Conservation (phyloP, 2,329 filamentous ascomycete species). For the Malbranchea cinnamomea region DNA sequence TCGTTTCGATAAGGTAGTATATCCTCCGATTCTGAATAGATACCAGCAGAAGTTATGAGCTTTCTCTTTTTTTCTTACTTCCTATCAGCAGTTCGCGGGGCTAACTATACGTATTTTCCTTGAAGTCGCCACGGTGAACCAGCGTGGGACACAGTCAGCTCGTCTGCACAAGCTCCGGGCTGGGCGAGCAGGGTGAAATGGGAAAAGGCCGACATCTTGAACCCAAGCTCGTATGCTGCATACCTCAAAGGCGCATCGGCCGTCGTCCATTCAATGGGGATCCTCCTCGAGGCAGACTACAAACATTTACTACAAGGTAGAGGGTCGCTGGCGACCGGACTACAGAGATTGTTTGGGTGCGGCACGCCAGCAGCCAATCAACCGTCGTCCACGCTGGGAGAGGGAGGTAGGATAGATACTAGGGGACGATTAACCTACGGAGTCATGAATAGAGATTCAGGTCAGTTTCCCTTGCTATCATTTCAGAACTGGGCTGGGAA, state of each 20-base stretch:
- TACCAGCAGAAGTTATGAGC: slow-evolving; percentile 2
- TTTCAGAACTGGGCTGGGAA: slow-evolving; percentile 1
- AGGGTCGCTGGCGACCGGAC: slow-evolving; percentile 64
- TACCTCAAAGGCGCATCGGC: slow-evolving; percentile 65
- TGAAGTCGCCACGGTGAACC: slow-evolving; percentile 77
- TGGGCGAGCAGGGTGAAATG: slow-evolving; percentile 78
- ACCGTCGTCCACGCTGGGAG: slow-evolving; percentile 14
- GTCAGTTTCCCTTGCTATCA: slow-evolving; percentile 23
- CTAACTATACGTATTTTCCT: slow-evolving; percentile 5
- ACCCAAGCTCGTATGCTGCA: slow-evolving; percentile 62
- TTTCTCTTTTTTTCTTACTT: slow-evolving; percentile 8
- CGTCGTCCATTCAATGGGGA: slow-evolving; percentile 91
- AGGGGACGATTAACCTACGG: slow-evolving; percentile 80
- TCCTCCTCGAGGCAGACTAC: slow-evolving; percentile 93
- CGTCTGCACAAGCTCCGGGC: slow-evolving; percentile 51
- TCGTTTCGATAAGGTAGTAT: slow-evolving; percentile 72
- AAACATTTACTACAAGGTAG: slow-evolving; percentile 76
- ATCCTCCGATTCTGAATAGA: neutral
- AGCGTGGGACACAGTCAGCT: slow-evolving; percentile 61
- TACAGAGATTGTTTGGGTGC: slow-evolving; percentile 61
- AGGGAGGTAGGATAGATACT: slow-evolving; percentile 50
- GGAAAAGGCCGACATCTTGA: slow-evolving; percentile 77
- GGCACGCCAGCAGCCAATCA: slow-evolving; percentile 48
- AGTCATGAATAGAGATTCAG: slow-evolving; percentile 82
- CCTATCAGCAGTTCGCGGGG: neutral